Percentiles rank a stretch among this genome's conserved stretches.
phyloP scores from a whole-genome alignment of 176 grass and related monocot genomes.

The Cocos nucifera region DNA sequence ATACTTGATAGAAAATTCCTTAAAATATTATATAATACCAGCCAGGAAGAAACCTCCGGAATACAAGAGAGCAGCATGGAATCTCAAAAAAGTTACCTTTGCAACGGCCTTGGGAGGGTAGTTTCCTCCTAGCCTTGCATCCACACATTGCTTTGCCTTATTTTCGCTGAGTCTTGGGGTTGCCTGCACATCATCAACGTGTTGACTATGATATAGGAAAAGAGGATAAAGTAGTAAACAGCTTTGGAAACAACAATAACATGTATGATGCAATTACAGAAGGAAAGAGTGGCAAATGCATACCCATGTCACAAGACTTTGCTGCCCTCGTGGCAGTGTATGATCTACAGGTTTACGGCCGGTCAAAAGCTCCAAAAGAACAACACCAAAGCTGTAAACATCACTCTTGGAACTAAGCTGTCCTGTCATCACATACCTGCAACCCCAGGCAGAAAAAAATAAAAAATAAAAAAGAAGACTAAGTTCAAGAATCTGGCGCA shows the following conservation, averaged over 20 bases:
- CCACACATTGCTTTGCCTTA: slow-evolving; percentile 75
- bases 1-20: no score
- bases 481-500: no score
- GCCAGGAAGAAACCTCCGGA: no score
- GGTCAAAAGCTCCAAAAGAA: slow-evolving; percentile 68
- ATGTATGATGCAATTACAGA: no score
- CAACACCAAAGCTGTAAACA: slow-evolving; percentile 77
- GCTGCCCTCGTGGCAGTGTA: slow-evolving; percentile 76
- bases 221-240: no score
- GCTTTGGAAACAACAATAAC: no score
- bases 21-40: no score
- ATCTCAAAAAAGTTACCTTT: slow-evolving; percentile 31
- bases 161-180: slow-evolving; percentile 77
- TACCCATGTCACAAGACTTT: slow-evolving; percentile 85
- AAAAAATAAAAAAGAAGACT: no score
- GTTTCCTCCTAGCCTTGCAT: slow-evolving; percentile 60
- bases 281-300: neutral
- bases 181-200: slow-evolving; percentile 35
- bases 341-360: slow-evolving; percentile 79
- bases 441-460: neutral
- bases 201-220: no score
- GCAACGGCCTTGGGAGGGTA: slow-evolving; percentile 80
- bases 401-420: slow-evolving; percentile 83
- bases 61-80: no score
- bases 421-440: slow-evolving; percentile 80